Evolutionary conservation across 2,329 filamentous ascomycete genomes (phyloP), one percentile per base, ranked within the genome.

Genomic region (Ophiocordyceps camponoti-saundersi): DNA sequence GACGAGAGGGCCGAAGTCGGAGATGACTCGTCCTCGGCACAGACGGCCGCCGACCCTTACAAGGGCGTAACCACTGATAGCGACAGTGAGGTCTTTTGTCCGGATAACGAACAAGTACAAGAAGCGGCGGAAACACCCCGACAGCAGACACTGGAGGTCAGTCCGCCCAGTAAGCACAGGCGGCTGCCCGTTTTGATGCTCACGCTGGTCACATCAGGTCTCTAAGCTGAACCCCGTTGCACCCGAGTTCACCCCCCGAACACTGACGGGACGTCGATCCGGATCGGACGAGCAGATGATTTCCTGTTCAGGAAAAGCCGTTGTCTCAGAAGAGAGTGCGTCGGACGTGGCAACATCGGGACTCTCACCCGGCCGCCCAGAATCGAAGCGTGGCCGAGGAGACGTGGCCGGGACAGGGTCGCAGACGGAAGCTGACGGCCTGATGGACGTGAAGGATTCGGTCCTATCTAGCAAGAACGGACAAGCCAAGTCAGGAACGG

Each of bases 171-270:
- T 6, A 7, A 39, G 16, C 36, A 3, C 18, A 18, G 15, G 21
- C 18, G 15, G n/a, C 2, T 7, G 16, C 34, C 13, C 34, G 10
- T 18, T 21, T 20, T 16, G 23, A 62, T 66, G 62, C 63, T 65
- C 69, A 60, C 70, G 60, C 57, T 34, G 30, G 39, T 61, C 56
- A 60, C 53, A 49, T 56, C 60, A 76, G 71, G 69, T 63, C 59
- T 70, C 65, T 50, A 72, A 64, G 55, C 61, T 77, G 53, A 77
- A 78, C 59, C 74, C 74, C 30, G 63, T 68, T 53, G 74, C 74
- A 26, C 67, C 71, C 42, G 68, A 69, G 46, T 78, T 78, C 50
- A 77, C 72, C 1, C 73, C 74, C 44, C 66, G 66, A 20, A 42
- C 44, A 36, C 5, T 40, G 36, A 40, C 36, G 36, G 26, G 26